phyloP scores from a whole-genome alignment of 805 yeast species.

The Ogataea zsoltii region DNA sequence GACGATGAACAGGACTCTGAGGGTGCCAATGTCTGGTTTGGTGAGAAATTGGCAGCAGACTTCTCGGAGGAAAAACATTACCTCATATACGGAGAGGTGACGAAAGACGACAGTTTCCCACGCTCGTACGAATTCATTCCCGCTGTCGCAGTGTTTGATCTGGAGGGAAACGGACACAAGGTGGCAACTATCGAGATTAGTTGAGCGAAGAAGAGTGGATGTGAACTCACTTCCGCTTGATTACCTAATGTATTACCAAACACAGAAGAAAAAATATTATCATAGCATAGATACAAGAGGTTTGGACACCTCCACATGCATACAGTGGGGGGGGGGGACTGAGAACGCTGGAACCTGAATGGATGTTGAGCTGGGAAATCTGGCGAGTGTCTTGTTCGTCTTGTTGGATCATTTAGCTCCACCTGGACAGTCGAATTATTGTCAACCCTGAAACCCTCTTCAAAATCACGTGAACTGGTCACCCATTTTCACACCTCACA shows the following conservation, averaged over 20 bases:
- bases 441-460: conserved; percentile 4
- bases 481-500: conserved; percentile 8
- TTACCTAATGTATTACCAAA: neutral
- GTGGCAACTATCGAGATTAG: conserved; percentile 18
- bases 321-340: no score
- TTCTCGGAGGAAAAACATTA: conserved; percentile 29
- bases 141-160: conserved; percentile 18
- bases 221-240: no score
- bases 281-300: no score
- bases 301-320: no score
- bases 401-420: no score
- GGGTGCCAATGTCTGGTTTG: conserved; percentile 35
- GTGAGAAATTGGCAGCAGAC: conserved; percentile 27
- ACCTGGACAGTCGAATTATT: no score
- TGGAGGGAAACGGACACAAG: conserved; percentile 1
- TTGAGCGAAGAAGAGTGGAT: no score
- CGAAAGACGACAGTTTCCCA: conserved; percentile 5
- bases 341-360: no score
- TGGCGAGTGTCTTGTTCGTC: no score
- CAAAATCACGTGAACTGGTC: conserved; percentile 7
- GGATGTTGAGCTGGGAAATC: no score
- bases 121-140: conserved; percentile 28
- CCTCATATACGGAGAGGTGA: conserved; percentile 24
- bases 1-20: conserved; percentile 11
- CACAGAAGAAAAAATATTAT: no score